Conservation (phyloP, 1,139 yeast genomes). For the Saccharomyces hybrid region DNA sequence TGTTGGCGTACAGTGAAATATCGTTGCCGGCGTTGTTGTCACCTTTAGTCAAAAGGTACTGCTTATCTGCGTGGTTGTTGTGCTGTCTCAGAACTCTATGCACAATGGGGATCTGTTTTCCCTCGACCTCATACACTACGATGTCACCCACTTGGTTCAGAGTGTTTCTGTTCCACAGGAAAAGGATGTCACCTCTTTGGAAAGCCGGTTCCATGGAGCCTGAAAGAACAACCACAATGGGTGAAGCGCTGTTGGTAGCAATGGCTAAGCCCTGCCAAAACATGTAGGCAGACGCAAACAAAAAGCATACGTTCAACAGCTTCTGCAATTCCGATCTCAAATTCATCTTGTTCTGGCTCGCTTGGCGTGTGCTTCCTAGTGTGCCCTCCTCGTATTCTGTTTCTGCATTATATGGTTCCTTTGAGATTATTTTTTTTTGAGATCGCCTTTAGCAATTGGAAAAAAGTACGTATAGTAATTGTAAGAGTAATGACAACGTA, state of each 20-base stretch:
- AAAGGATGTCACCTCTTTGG: constrained; percentile 91
- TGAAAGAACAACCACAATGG: constrained; percentile 90
- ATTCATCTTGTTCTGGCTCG: constrained; percentile 24
- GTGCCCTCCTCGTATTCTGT: not conserved
- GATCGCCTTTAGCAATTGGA: not conserved
- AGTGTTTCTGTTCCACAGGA: constrained; percentile 78
- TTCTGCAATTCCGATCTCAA: constrained; percentile 42
- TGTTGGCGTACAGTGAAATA: constrained; percentile 70
- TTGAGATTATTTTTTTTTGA: not conserved
- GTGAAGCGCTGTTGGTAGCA: constrained; percentile 77
- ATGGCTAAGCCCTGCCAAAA: constrained; percentile 82
- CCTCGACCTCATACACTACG: constrained; percentile 85
- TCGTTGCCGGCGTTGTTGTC: constrained; percentile 94
- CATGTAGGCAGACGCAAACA: constrained; percentile 82
- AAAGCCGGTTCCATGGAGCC: constrained; percentile 99
- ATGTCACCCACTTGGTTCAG: constrained; percentile 80
- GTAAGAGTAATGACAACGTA: not conserved
- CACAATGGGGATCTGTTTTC: constrained; percentile 84
- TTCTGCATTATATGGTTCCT: not conserved
- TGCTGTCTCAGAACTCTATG: constrained; percentile 81
- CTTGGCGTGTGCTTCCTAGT: not conserved
- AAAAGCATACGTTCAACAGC: constrained; percentile 64
- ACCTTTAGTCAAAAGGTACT: constrained; percentile 83
- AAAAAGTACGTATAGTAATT: not conserved
- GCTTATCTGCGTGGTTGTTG: constrained; percentile 38